A percentile compares a stretch with the other conserved stretches of the same genome.
Evolutionary conservation across 768 basidiomycete genomes (phyloP).

Genomic region (Tricholoma flavovirens): DNA sequence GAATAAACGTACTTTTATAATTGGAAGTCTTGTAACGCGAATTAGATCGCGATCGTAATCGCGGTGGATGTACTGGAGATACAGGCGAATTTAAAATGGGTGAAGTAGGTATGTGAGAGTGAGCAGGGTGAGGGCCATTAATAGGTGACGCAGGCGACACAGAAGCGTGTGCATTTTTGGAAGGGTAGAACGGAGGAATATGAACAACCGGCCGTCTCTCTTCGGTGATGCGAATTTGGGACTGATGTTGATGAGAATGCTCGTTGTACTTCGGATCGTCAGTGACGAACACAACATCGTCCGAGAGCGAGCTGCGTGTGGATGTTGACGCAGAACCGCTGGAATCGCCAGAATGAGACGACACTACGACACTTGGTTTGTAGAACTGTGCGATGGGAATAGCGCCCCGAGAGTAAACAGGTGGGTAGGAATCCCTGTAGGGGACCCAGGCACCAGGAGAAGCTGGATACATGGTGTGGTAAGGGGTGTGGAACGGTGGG

Average conservation of each 20-base stretch:
- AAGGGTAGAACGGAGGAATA: conserved; percentile 25
- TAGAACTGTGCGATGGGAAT: conserved; percentile 4
- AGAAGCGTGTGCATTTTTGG: conserved; percentile 8
- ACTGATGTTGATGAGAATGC: conserved; percentile 35
- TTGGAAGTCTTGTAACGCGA: conserved; percentile 30
- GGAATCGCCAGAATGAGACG: conserved; percentile 8
- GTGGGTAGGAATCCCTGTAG: conserved; percentile 6
- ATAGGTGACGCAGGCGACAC: conserved; percentile 10
- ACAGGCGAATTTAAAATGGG: conserved; percentile 8
- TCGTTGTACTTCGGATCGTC: conserved; percentile 37
- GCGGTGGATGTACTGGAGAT: conserved; percentile 1
- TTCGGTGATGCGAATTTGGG: conserved; percentile 31
- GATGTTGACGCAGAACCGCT: conserved; percentile 12
- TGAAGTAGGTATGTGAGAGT: conserved; percentile 7
- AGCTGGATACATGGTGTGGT: conserved; percentile 4
- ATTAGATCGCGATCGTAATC: conserved; percentile 19
- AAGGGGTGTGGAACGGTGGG: neutral
- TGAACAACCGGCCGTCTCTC: conserved; percentile 27
- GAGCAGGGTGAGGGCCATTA: conserved; percentile 14
- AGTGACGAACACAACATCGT: conserved; percentile 28
- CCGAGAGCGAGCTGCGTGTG: conserved; percentile 17
- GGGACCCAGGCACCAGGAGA: conserved; percentile 2
- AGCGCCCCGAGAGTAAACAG: conserved; percentile 6
- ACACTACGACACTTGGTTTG: conserved; percentile 10
- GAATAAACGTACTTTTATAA: conserved; percentile 35